A percentile compares a stretch with the other conserved stretches of the same genome.
Evolutionary conservation across 306 rosid species (phyloP).

Genomic region (Canavalia gladiata): DNA sequence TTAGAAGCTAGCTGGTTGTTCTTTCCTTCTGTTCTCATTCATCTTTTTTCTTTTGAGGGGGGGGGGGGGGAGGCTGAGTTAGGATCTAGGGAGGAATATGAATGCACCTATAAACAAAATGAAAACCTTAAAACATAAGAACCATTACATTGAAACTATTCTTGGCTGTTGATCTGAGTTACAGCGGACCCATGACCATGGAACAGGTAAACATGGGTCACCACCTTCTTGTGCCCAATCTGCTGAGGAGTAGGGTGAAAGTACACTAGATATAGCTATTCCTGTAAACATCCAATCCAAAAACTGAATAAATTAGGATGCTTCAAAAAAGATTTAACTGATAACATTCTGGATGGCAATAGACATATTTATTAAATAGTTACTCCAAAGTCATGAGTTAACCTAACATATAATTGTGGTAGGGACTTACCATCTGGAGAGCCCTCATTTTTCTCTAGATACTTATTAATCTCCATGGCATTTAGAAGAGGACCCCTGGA

Average conservation of each 20-base stretch:
- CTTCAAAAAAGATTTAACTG: conserved; percentile 29
- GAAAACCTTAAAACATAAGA: conserved; percentile 32
- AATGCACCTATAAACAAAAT: conserved; percentile 31
- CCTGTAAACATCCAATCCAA: conserved; percentile 66
- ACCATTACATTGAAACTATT: conserved; percentile 79
- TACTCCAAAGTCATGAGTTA: conserved; percentile 11
- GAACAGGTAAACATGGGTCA: conserved; percentile 95
- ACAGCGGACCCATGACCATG: conserved; percentile 97
- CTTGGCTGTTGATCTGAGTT: conserved; percentile 81
- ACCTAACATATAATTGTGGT: conserved; percentile 11
- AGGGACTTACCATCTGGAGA: conserved; percentile 77
- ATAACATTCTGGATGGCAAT: conserved; percentile 15
- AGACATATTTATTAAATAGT: not conserved
- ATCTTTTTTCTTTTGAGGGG: not conserved
- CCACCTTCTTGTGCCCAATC: conserved; percentile 92
- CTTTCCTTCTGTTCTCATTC: not conserved
- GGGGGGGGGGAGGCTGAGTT: not conserved
- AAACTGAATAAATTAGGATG: conserved; percentile 44
- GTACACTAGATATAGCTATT: conserved; percentile 61
- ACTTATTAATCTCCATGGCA: conserved; percentile 92
- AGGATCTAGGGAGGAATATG: conserved; percentile 9
- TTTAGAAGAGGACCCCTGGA: conserved; percentile 86
- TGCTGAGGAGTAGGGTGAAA: conserved; percentile 69
- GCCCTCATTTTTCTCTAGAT: conserved; percentile 82
- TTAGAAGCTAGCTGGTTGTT: conserved; percentile 6